Evolutionary conservation across 225 moss, liverwort and hornwort genomes (phyloP), one percentile per base, ranked within the genome.

Genomic region (Thuidium tamariscinum): DNA sequence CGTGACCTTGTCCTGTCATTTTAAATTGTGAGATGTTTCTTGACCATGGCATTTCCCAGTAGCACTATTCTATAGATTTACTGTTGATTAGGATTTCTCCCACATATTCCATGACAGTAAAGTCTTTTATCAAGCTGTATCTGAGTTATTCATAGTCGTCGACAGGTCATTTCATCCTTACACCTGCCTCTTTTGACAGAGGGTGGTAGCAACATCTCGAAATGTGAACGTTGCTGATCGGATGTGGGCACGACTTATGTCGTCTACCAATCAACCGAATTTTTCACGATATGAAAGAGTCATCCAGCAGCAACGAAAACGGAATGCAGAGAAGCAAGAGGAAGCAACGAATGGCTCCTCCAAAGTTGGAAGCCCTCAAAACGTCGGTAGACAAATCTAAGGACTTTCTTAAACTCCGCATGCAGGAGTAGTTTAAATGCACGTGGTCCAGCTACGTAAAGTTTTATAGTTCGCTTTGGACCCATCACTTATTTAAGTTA

Each of bases 191-290:
- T 86, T 85, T 83, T 80, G 39, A 49, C 88, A 93, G 90, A 90
- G 79, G 77, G 92, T 88, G 77, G 87, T 90, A 57, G 90, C 92
- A 79, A 89, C 87, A 32, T 86, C 89, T 51, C 92, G 90, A 84
- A 86, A 83, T 76, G 93, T 93, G 81, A 91, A 93, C 54, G 69
- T 93, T 51, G 88, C 87, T 29, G 91, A 92, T 82, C 90, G 89
- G 70, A 93, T 92, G 90, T 93, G 93, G 93, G 93, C 93, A 85
- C 92, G 92, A 77, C 90, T 93, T 80, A 92, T 90, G 91, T 93
- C 93, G 17, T 90, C 92, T 75, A 93, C 91, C 70, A 93, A 92
- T 69, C 93, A 93, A 69, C 93, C 93, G 37, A 92, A 83, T 86
- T 93, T 93, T 78, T 89, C 83, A 21, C 88, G 89, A 64, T 92